phyloP scores from a whole-genome alignment of 1,284 basidiomycete species.

The Cryptococcus sp. region DNA sequence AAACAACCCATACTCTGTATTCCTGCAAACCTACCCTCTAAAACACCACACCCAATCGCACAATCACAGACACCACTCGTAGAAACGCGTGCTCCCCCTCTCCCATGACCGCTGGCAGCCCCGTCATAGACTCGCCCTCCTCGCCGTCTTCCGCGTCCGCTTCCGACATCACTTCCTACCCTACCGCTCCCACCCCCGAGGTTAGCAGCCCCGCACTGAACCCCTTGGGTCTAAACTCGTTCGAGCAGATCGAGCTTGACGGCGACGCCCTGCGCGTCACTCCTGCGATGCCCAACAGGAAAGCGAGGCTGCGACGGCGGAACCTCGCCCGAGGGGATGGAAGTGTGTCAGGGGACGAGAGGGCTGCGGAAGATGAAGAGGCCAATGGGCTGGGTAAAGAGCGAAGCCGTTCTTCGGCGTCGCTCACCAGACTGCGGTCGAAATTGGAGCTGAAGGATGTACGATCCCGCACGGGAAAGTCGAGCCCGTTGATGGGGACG shows the following conservation, averaged over 20 bases:
- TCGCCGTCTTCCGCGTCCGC: background rate
- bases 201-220: slow-evolving; percentile 4
- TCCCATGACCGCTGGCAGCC: background rate
- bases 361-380: background rate
- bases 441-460: background rate
- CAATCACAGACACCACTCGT: too few species aligned
- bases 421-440: background rate
- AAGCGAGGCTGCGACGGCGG: slow-evolving; percentile 8
- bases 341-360: background rate
- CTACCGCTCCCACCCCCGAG: background rate
- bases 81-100: too few species aligned
- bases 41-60: too few species aligned
- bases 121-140: background rate
- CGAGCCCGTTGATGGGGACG: slow-evolving; percentile 23
- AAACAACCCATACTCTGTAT: too few species aligned
- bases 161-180: background rate
- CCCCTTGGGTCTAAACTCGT: slow-evolving; percentile 10
- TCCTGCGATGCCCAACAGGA: background rate
- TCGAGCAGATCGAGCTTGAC: slow-evolving; percentile 4
- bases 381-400: slow-evolving; percentile 14
- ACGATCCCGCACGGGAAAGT: slow-evolving; percentile 14
- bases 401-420: slow-evolving; percentile 7
- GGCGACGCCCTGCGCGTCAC: background rate
- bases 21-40: too few species aligned
- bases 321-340: background rate